Base-by-base conservation (phyloP, 805 yeast species). In the Candida insectorum region DNA sequence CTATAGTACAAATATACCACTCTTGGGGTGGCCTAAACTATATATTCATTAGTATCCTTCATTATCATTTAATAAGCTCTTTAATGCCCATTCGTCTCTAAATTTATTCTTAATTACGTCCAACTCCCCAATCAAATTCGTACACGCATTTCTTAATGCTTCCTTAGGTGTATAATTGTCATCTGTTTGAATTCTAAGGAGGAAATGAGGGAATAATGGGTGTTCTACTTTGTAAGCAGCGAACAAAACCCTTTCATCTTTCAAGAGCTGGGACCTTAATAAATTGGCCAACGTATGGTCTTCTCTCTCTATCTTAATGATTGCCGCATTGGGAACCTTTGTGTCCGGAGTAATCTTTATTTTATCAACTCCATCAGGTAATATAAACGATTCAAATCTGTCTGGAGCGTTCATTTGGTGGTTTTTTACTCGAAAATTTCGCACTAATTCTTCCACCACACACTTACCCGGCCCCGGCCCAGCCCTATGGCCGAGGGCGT, bases 201-300 rank as follows among this genome's bases (percentile, higher is more conserved):
- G 80, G 51, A 93, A 93, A 58, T 85, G 86, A 24, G 98, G 97
- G 62, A 93, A 93, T 44, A 93, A 69, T 6, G 99, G 99, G 64
- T 93, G 99, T 63, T 93, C 97, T 27, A 93, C 88, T 59, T 93
- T 93, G 71, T 93, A 93, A 22, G 97, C 98, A 27, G 95, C 97
- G 58, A 89, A 93, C 22, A 93, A 57, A n/a, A 93, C 99, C 45
- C 81, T 79, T 31, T 80, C 79, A 58, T 93, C 97, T 52, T 79
- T 80, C 41, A 87, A 71, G 36, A 93, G 75, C 56, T 91, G 96
- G 18, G 89, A 80, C 54, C 95, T 76, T 40, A 93, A 71, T 49
- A 93, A 60, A 58, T 93, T 93, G 17, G 96, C 98, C 39, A 93
- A 70, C 3, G 99, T 93, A 56, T 93, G 99, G 59, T 93, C 99